These are phyloP conservation scores for Trametes gibbosa DNA, from an alignment of 768 basidiomycete species.

Conservation along the genomic window DNA sequence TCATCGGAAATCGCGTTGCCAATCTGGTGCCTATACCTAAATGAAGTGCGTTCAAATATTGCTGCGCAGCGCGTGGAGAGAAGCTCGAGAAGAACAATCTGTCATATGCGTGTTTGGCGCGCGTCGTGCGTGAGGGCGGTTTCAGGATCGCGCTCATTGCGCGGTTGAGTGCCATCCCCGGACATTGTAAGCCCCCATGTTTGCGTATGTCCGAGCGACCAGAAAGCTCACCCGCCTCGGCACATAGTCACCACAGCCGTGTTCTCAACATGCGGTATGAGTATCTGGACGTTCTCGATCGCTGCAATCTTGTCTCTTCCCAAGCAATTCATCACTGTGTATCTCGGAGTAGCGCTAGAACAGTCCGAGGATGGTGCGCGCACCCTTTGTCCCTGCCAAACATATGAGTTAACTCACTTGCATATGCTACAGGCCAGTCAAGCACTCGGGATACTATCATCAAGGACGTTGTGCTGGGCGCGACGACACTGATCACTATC, in stretches of 20 bases:
- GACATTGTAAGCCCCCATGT: conserved; percentile 60
- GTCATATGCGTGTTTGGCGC: conserved; percentile 47
- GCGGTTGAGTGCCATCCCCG: conserved; percentile 80
- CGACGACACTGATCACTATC: conserved; percentile 71
- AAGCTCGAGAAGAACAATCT: conserved; percentile 51
- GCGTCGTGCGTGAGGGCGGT: conserved; percentile 80
- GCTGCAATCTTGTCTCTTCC: conserved; percentile 84
- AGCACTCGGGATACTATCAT: conserved; percentile 58
- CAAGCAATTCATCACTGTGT: conserved; percentile 90
- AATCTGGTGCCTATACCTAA: background rate
- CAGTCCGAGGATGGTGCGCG: conserved; percentile 33
- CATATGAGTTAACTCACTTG: background rate
- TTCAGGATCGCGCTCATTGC: conserved; percentile 80
- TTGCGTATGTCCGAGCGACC: background rate
- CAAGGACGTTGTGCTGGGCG: conserved; percentile 61
- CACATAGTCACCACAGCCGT: conserved; percentile 77
- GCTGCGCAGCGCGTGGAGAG: conserved; percentile 70
- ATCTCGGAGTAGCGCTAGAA: conserved; percentile 80
- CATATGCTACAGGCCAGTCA: conserved; percentile 23
- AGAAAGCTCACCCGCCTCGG: conserved; percentile 4
- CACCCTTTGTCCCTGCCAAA: background rate
- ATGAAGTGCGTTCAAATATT: conserved; percentile 78
- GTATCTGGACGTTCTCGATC: conserved; percentile 68
- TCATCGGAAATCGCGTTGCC: background rate
- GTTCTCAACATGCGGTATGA: conserved; percentile 88